Evolutionary conservation across 2,329 filamentous ascomycete genomes (phyloP).

Genomic region (Penicillium hordei): DNA sequence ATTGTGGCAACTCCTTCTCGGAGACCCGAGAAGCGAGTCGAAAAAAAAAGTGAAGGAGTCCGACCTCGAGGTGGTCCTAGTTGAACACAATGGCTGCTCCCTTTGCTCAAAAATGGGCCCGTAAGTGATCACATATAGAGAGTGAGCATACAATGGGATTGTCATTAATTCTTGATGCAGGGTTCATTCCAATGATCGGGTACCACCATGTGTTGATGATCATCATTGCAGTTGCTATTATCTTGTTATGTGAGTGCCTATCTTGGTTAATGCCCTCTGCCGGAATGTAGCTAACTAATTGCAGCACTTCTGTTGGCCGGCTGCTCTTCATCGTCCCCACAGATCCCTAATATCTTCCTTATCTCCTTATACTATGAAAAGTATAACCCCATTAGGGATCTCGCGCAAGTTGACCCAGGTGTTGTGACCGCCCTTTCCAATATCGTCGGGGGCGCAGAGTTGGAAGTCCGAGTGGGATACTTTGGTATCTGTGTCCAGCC

Average conservation of each 20-base stretch:
- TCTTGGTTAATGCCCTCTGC: background rate
- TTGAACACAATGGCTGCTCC: slow-evolving; percentile 30
- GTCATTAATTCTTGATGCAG: slow-evolving; percentile 33
- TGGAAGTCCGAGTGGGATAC: slow-evolving; percentile 93
- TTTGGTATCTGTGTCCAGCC: slow-evolving; percentile 97
- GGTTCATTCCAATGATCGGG: slow-evolving; percentile 62
- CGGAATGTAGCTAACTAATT: slow-evolving; percentile 25
- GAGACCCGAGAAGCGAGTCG: slow-evolving; percentile 43
- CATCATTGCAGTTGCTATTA: slow-evolving; percentile 87
- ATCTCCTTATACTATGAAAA: slow-evolving; percentile 95
- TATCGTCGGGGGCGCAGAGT: slow-evolving; percentile 78
- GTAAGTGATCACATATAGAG: slow-evolving; percentile 27
- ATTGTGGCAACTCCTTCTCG: slow-evolving; percentile 39
- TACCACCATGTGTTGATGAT: slow-evolving; percentile 95
- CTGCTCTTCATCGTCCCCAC: slow-evolving; percentile 91
- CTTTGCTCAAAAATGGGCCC: slow-evolving; percentile 37
- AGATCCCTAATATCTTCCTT: slow-evolving; percentile 95
- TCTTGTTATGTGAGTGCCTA: slow-evolving; percentile 79
- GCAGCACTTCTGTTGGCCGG: slow-evolving; percentile 87
- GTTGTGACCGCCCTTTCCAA: slow-evolving; percentile 82
- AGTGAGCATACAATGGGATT: background rate
- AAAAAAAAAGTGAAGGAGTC: slow-evolving; percentile 15
- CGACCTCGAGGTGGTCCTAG: slow-evolving; percentile 9
- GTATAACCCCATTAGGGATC: slow-evolving; percentile 78
- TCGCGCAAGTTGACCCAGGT: slow-evolving; percentile 86